Base-by-base conservation (phyloP, 768 basidiomycete species). In the Tylopilus felleus region DNA sequence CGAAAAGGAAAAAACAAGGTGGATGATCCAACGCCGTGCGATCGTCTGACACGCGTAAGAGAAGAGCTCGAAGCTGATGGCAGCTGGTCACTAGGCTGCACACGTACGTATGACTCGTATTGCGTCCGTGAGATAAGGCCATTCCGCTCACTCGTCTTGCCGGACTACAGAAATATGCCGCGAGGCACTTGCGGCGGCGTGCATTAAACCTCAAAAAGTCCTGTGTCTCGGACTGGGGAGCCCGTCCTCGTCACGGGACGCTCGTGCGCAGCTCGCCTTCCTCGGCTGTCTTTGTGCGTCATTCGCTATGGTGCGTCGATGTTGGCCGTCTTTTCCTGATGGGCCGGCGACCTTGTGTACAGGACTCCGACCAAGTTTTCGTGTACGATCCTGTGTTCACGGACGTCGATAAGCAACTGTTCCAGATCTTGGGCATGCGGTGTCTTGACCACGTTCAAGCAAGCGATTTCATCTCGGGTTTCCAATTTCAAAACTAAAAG, bases 321-420 rank as follows among this genome's bases (percentile, higher is more conserved):
- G 58, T 58, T 45, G 49, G 47, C 59, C 47, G 14, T 29, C 6
- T 60, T 52, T n/a, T 14, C 13, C 41, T 58, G 31, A 65, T 10
- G 43, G 31, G 22, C n/a, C 46, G 14, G n/a, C n/a, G n/a, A n/a
- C n/a, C 13, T 14, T 13, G 31, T 40, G 23, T 49, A 27, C 62
- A 88, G 87, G 76, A 74, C 59, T 73, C 65, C 60, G 65, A 66
- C 39, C 68, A 70, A 17, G 75, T 88, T 47, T 77, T 76, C 58
- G 56, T 84, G 36, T 89, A 81, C 69, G 88, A 91, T 74, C 88
- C 88, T 56, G 80, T 84, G n/a, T 88, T 90, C 70, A 77, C 84
- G 64, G 75, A 74, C 19, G 77, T 80, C 61, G 88, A 90, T 62
- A 54, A 59, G 38, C 60, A 65, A n/a, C 73, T 86, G 36, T 76